Evolutionary conservation across 2,329 filamentous ascomycete species (phyloP).

Genomic region (Penicillium sp.): DNA sequence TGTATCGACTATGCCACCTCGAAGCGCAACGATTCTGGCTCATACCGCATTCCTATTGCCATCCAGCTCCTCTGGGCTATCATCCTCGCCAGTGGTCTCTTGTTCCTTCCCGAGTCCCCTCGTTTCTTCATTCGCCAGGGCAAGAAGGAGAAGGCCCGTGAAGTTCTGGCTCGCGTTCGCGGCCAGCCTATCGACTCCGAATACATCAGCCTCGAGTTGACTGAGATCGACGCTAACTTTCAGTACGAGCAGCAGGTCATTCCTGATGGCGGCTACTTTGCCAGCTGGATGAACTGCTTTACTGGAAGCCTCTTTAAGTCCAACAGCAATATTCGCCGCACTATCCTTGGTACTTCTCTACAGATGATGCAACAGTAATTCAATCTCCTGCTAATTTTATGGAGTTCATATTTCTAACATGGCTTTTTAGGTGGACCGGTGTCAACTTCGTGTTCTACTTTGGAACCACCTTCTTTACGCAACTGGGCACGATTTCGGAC

Average conservation of each 20-base stretch:
- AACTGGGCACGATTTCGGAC: constrained; percentile 72
- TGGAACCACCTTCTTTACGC: constrained; percentile 80
- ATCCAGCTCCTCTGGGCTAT: constrained; percentile 80
- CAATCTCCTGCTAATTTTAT: constrained; percentile 6
- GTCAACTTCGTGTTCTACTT: constrained; percentile 94
- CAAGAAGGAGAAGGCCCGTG: constrained; percentile 63
- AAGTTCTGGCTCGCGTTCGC: constrained; percentile 66
- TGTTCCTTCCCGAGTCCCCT: constrained; percentile 80
- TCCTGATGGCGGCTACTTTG: constrained; percentile 63
- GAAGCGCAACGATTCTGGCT: constrained; percentile 59
- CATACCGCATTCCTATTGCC: constrained; percentile 77
- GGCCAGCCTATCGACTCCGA: constrained; percentile 71
- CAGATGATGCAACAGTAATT: constrained; percentile 73
- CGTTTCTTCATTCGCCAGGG: constrained; percentile 82
- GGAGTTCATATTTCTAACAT: neutral
- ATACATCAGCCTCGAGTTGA: constrained; percentile 74
- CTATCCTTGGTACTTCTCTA: constrained; percentile 68
- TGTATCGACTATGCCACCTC: constrained; percentile 72
- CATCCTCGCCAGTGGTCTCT: constrained; percentile 69
- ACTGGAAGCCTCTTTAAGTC: constrained; percentile 53
- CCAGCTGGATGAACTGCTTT: constrained; percentile 68
- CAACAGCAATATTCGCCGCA: constrained; percentile 62
- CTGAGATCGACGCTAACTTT: constrained; percentile 86
- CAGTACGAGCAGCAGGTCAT: constrained; percentile 75
- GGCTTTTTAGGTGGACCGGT: constrained; percentile 59